Conservation (phyloP, 1,284 basidiomycete species). For the Ganoderma leucocontextum region DNA sequence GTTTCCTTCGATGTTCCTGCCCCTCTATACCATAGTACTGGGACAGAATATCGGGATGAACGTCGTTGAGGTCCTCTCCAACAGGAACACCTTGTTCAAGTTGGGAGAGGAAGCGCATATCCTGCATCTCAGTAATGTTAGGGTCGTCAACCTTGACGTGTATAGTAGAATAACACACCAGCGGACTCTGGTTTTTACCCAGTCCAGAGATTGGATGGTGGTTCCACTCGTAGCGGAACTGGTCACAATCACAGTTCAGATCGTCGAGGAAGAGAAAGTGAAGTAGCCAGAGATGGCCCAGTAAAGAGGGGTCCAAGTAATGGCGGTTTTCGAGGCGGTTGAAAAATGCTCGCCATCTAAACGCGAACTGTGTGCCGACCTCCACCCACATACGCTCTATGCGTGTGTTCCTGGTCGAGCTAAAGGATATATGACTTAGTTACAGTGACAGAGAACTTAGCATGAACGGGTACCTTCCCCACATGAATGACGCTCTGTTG, state of each 20-base stretch:
- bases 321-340: conserved; percentile 46
- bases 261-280: conserved; percentile 51
- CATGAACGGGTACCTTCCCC: conserved; percentile 29
- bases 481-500: conserved; percentile 24
- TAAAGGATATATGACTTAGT: conserved; percentile 10
- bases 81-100: too few species aligned
- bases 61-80: too few species aligned
- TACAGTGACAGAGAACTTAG: background rate
- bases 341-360: conserved; percentile 52
- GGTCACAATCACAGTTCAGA: conserved; percentile 40
- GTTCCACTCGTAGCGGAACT: too few species aligned
- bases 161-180: too few species aligned
- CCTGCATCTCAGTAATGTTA: too few species aligned
- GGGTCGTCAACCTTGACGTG: too few species aligned
- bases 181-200: too few species aligned
- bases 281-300: conserved; percentile 52
- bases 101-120: too few species aligned
- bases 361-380: conserved; percentile 45
- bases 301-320: conserved; percentile 40
- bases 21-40: too few species aligned
- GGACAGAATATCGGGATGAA: too few species aligned
- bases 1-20: too few species aligned
- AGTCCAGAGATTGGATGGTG: too few species aligned
- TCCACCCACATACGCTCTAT: conserved; percentile 52
- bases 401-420: conserved; percentile 39